phyloP scores from a whole-genome alignment of 83 land plant genomes.

The Diphasiastrum complanatum region DNA sequence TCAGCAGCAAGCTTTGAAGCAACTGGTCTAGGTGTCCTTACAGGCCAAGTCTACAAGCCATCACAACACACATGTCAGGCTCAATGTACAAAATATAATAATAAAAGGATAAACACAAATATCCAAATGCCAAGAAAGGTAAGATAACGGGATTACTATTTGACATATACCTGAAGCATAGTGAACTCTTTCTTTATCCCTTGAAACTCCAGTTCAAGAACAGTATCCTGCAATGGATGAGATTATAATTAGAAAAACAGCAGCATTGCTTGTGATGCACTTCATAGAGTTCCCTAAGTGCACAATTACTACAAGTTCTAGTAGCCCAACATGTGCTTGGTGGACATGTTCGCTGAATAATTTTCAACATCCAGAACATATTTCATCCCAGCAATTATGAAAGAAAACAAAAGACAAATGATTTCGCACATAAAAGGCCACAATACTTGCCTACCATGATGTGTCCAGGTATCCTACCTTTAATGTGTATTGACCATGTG shows the following conservation, averaged over 20 bases:
- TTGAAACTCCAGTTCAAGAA: conserved; percentile 95
- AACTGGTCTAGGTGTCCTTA: conserved; percentile 94
- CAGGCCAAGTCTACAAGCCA: conserved; percentile 80
- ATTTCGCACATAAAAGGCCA: no score
- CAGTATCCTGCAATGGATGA: conserved; percentile 75
- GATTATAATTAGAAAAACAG: no score
- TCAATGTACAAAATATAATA: not conserved
- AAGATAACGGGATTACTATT: not conserved
- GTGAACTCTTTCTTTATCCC: conserved; percentile 76
- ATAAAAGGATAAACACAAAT: not conserved
- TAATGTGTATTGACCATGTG: conserved; percentile 78
- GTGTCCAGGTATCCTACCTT: conserved; percentile 54
- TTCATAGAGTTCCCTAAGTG: no score
- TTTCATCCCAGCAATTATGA: no score
- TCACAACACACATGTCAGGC: not conserved
- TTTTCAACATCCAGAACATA: no score
- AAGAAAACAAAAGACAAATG: no score
- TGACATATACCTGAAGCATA: conserved; percentile 85
- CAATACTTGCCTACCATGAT: no score
- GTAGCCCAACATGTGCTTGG: no score
- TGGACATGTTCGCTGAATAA: no score
- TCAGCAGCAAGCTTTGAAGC: conserved; percentile 97
- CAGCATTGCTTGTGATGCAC: no score
- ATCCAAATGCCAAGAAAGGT: not conserved
- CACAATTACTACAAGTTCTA: no score